Base-by-base conservation (phyloP, 441 rosid genomes). In the Pelargonium citronellum region DNA sequence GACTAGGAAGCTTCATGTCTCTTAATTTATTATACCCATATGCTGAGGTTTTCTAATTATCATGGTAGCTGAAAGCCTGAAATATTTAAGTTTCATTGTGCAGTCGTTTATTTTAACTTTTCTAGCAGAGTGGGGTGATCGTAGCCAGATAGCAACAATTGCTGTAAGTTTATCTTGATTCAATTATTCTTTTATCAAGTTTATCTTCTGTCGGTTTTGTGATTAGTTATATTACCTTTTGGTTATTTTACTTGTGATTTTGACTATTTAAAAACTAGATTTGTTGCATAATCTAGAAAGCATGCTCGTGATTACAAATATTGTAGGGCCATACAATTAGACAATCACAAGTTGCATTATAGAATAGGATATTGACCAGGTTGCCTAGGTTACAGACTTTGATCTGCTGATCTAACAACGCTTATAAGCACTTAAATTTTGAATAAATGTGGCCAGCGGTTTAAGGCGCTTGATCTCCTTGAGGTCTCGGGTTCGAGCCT, bases 111-210 rank as follows among this genome's bases (percentile, higher is more conserved):
- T 95, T 70, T 71, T 95, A 76, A 95, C 98, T 39, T 95, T 95
- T 79, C 82, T 95, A 65, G 99, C 99, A 2, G 99, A 92, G 83
- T 95, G 99, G 99, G 99, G 99, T 0, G 99, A 95, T 72, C 95
- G 98, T 64, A 95, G 98, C 85, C 99, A 95, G 84, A 95, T 95
- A 20, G 99, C 99, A 62, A 95, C 99, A 77, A 95, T 95, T 73
- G 99, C 99, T 73, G 99, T 95, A 86, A 90, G 17, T 51, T 64
- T 51, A 39, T 67, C 51, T 12, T 22, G 7, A 19, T 62, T 7
- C 68, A 34, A 55, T 61, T 44, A 44, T 8, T 44, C 10, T 44
- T 7, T 1, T 44, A 8, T 44, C 12, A 44, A 6, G 12, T 44
- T 12, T 44, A 44, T 44, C 10, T 27, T 6, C 10, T 7, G 10